Evolutionary conservation across 129 eudicot genomes (phyloP).

Genomic region (Flaveria linearis): DNA sequence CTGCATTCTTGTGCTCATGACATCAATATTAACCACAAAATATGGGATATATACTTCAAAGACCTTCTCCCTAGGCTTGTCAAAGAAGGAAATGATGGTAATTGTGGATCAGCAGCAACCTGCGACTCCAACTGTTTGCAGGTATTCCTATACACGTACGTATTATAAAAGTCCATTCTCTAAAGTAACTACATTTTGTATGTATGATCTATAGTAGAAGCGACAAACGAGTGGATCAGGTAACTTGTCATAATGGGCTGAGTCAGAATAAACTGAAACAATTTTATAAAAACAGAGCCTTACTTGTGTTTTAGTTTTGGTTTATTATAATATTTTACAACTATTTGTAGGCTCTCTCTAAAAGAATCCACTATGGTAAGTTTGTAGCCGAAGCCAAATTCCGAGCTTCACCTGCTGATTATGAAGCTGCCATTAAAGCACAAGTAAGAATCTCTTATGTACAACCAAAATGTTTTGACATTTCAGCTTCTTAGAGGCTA

Average conservation of each 20-base stretch:
- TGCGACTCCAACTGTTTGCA: conserved; percentile 94
- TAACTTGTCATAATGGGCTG: neutral
- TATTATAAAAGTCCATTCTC: neutral
- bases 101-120: conserved; percentile 75
- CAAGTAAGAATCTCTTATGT: conserved; percentile 47
- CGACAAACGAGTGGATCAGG: neutral
- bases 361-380: conserved; percentile 87
- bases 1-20: conserved; percentile 68
- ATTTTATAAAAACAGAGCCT: neutral
- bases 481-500: conserved; percentile 8
- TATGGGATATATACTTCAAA: conserved; percentile 88
- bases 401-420: conserved; percentile 65
- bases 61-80: conserved; percentile 86
- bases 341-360: conserved; percentile 62
- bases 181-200: neutral
- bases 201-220: neutral
- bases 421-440: conserved; percentile 66
- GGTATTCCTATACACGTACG: conserved; percentile 44
- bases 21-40: conserved; percentile 69
- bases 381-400: conserved; percentile 95
- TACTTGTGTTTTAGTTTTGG: neutral
- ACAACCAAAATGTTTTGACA: neutral
- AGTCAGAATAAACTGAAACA: neutral
- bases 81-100: conserved; percentile 88
- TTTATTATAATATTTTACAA: neutral